Conservation (phyloP, 768 basidiomycete species). For the Cubamyces sp. region DNA sequence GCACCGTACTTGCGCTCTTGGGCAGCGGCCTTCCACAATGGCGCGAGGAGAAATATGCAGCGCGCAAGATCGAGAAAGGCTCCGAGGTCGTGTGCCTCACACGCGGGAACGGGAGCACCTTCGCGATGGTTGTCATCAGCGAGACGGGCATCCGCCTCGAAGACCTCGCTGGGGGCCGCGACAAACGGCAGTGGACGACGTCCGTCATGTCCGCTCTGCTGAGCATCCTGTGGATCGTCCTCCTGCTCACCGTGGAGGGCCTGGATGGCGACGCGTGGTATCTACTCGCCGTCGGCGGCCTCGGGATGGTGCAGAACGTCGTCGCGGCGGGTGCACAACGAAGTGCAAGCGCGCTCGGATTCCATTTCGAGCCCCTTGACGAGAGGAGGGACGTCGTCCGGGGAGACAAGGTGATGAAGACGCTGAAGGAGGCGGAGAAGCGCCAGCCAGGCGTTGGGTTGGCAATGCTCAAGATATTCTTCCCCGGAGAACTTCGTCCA, state of each 20-base stretch:
- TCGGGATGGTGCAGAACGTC: constrained; percentile 36
- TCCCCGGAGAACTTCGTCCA: constrained; percentile 26
- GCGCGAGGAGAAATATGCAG: constrained; percentile 37
- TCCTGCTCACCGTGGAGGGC: constrained; percentile 31
- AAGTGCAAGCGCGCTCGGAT: constrained; percentile 28
- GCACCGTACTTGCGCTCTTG: constrained; percentile 33
- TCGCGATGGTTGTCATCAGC: constrained; percentile 37
- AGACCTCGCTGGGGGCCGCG: constrained; percentile 36
- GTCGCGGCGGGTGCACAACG: constrained; percentile 31
- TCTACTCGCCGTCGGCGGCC: constrained; percentile 28
- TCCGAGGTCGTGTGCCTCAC: constrained; percentile 36
- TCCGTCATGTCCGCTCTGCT: constrained; percentile 20
- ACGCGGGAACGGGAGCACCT: constrained; percentile 35
- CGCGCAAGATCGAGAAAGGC: constrained; percentile 19
- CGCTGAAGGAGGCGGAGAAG: constrained; percentile 23
- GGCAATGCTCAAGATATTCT: constrained; percentile 26
- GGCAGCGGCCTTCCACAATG: constrained; percentile 37
- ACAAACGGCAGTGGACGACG: constrained; percentile 19
- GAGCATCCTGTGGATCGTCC: constrained; percentile 31
- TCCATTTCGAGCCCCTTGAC: constrained; percentile 27
- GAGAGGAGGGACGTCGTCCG: not conserved
- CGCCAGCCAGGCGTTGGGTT: constrained; percentile 22
- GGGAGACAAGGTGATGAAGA: constrained; percentile 25
- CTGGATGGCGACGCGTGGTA: constrained; percentile 32
- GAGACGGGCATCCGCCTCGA: constrained; percentile 34